phyloP scores from a whole-genome alignment of 768 basidiomycete species.

The Suillus decipiens region DNA sequence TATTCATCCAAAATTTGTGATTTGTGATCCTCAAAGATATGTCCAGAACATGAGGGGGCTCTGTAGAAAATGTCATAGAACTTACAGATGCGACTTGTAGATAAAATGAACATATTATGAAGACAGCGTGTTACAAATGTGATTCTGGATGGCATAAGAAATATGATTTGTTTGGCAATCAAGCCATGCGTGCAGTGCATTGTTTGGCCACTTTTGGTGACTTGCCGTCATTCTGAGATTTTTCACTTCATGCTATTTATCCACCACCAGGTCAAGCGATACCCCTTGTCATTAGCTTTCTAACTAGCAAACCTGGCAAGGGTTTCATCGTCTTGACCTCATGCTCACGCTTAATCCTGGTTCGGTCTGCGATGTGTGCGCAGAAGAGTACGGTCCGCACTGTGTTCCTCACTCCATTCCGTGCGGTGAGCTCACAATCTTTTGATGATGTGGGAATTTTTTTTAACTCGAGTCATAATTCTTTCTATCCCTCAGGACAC shows the following conservation, averaged over 20 bases:
- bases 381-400: conserved; percentile 78
- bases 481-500: conserved; percentile 54
- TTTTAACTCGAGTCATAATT: conserved; percentile 12
- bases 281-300: conserved; percentile 44
- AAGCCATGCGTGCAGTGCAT: conserved; percentile 23
- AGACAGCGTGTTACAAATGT: conserved; percentile 13
- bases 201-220: conserved; percentile 35
- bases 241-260: conserved; percentile 51
- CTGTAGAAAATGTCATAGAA: conserved; percentile 5
- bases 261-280: conserved; percentile 43
- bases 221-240: conserved; percentile 30
- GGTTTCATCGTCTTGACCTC: conserved; percentile 41
- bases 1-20: conserved; percentile 3
- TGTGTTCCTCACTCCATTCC: conserved; percentile 79
- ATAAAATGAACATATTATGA: conserved; percentile 16
- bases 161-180: conserved; percentile 15
- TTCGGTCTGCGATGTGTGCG: conserved; percentile 88
- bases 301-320: conserved; percentile 40
- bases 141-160: conserved; percentile 2
- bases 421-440: conserved; percentile 56
- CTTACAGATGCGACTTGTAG: not conserved
- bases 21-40: conserved; percentile 5
- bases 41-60: conserved; percentile 11
- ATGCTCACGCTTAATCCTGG: conserved; percentile 85
- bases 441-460: conserved; percentile 24